Evolutionary conservation across 1,139 yeast species (phyloP).

Genomic region (Meyerozyma sp.): DNA sequence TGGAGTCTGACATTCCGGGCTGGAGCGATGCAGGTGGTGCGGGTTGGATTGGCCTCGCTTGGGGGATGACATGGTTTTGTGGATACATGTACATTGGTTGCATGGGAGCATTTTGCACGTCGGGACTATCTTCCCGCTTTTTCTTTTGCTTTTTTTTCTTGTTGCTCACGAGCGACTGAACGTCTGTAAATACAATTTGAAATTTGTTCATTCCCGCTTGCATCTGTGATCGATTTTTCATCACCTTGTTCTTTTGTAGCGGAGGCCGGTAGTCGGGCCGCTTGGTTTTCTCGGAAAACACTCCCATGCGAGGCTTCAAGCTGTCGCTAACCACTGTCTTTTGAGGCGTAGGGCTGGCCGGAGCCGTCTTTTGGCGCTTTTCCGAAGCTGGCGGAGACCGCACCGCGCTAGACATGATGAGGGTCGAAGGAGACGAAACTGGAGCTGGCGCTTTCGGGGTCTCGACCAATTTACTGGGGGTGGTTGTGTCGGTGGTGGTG

Average conservation of each 20-base stretch:
- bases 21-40: conserved; percentile 1
- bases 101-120: background rate
- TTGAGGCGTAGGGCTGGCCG: conserved; percentile 41
- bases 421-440: conserved; percentile 12
- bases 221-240: conserved; percentile 1
- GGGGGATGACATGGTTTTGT: conserved; percentile 9
- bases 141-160: conserved; percentile 23
- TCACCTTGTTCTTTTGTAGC: background rate
- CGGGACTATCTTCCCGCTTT: conserved; percentile 1
- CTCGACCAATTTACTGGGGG: background rate
- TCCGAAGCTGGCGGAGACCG: conserved; percentile 2
- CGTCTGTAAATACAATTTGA: conserved; percentile 50
- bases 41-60: conserved; percentile 7
- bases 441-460: conserved; percentile 4
- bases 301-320: conserved; percentile 38
- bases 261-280: conserved; percentile 2
- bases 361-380: conserved; percentile 10
- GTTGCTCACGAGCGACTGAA: conserved; percentile 39
- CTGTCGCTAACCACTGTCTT: conserved; percentile 15
- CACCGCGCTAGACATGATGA: conserved; percentile 14
- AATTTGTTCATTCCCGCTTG: conserved; percentile 43
- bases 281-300: conserved; percentile 28
- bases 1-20: conserved; percentile 9
- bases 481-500: conserved; percentile 4
- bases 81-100: background rate